Evolutionary conservation across 2,329 filamentous ascomycete genomes (phyloP).

Genomic region (Talaromyces sp.): DNA sequence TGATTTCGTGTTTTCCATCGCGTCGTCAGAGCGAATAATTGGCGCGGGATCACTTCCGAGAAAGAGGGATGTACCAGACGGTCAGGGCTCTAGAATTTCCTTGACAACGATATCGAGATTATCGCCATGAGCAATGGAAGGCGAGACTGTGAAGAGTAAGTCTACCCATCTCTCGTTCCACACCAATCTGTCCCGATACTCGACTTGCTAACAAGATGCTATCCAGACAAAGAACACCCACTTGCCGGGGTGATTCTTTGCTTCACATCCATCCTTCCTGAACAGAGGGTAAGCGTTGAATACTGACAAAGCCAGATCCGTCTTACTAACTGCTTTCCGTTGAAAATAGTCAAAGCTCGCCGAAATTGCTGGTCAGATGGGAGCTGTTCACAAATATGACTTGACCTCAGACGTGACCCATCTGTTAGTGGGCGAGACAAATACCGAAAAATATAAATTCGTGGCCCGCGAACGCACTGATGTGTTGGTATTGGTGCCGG

Average conservation of each 20-base stretch:
- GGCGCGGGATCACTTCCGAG: background rate
- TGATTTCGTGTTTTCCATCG: constrained; percentile 12
- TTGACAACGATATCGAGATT: background rate
- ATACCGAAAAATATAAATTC: constrained; percentile 92
- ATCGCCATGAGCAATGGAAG: constrained; percentile 42
- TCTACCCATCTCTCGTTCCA: constrained; percentile 7
- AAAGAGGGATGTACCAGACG: background rate
- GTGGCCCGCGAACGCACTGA: constrained; percentile 86
- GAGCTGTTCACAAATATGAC: constrained; percentile 82
- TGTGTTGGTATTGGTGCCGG: constrained; percentile 74
- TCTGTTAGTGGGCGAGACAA: constrained; percentile 81
- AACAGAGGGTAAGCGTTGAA: constrained; percentile 63
- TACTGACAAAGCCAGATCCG: background rate
- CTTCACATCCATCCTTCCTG: constrained; percentile 79
- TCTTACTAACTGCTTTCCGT: constrained; percentile 16
- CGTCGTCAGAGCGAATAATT: constrained; percentile 2
- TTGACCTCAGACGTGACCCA: constrained; percentile 96
- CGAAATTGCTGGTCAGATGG: constrained; percentile 67
- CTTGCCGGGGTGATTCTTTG: constrained; percentile 74
- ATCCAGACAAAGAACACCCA: constrained; percentile 57
- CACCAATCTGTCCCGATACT: background rate
- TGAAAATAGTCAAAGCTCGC: constrained; percentile 38
- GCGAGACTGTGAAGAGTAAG: constrained; percentile 35
- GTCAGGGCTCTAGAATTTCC: background rate
- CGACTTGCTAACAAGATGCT: constrained; percentile 21